phyloP scores from a whole-genome alignment of 192 early-diverging fungal genomes.

The Entrophospora sp. region DNA sequence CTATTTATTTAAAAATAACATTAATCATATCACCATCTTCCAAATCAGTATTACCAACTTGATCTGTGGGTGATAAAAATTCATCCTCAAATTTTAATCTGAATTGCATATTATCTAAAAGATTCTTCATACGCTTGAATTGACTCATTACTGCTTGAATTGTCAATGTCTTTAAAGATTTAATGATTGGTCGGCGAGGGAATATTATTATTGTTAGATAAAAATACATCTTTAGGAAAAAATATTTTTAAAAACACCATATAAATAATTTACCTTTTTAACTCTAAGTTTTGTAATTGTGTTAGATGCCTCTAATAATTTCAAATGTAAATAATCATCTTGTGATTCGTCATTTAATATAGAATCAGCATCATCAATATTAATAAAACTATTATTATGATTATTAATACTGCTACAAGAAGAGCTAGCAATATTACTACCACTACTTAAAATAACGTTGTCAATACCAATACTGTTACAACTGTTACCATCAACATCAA shows the following conservation, averaged over 20 bases:
- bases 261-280: slow-evolving; percentile 9
- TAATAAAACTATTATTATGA: no score
- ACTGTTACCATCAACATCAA: neutral
- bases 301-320: slow-evolving; percentile 1
- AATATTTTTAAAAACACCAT: neutral
- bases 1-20: neutral
- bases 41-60: slow-evolving; percentile 43
- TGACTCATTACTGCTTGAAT: slow-evolving; percentile 38
- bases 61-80: slow-evolving; percentile 25
- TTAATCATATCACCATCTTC: slow-evolving; percentile 49
- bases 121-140: slow-evolving; percentile 29
- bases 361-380: neutral
- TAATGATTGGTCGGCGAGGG: no score
- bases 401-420: no score
- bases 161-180: slow-evolving; percentile 27
- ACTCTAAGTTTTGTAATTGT: slow-evolving; percentile 17
- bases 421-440: no score
- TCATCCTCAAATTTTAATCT: slow-evolving; percentile 49
- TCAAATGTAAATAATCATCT: slow-evolving; percentile 13
- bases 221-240: neutral
- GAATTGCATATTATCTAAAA: slow-evolving; percentile 19
- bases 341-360: neutral
- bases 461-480: no score
- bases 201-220: neutral
- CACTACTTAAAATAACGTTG: no score